Base-by-base conservation (phyloP, 768 basidiomycete species). In the Lentinula guzmanii region DNA sequence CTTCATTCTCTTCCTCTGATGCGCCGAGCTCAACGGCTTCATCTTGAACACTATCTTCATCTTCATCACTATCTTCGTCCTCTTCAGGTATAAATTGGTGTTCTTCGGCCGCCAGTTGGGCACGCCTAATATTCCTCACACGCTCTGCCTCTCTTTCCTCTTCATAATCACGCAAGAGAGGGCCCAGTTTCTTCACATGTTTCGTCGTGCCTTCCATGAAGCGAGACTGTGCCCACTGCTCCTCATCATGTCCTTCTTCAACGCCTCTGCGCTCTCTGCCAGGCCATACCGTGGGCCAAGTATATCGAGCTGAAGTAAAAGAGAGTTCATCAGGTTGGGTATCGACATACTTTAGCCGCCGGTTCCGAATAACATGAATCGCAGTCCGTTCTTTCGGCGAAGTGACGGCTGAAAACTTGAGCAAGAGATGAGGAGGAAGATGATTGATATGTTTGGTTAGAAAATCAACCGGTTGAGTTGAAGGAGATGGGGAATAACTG, bases 141-240 rank as follows among this genome's bases (percentile, higher is more conserved):
- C 86, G 77, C 67, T 91, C 86, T 0, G 82, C 84, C 69, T 85
- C 86, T 62, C 92, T 79, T 69, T 91, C 91, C 66, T 90, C 91
- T 66, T 92, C 91, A 67, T 90, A 92, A 5, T 78, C 84, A 3
- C 82, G 85, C 8, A 94, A 73, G 8, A 94, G 74, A 5, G 69
- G 70, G 1, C 84, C 91, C 16, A 92, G 71, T 64, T 89, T 90
- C 41, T 90, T 90, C 10, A 93, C 81, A 62, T 86, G 82, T 64
- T 83, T 82, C 35, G 69, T 72, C 2, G 74, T 74, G 1, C 85
- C 88, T 34, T 75, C 72, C 60, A 93, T 67, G 69, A 93, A 92
- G 18, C 78, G 75, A 16, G 71, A 77, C 57, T 83, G 76, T 4
- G 75, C 90, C 91, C 91, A 94, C 41, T 76, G 75, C 64, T 76